Percentiles rank a stretch among this genome's conserved stretches.
These are phyloP conservation scores for Ceratocystis ficicola DNA, from an alignment of 2,329 filamentous ascomycete species.

Conservation along the genomic window DNA sequence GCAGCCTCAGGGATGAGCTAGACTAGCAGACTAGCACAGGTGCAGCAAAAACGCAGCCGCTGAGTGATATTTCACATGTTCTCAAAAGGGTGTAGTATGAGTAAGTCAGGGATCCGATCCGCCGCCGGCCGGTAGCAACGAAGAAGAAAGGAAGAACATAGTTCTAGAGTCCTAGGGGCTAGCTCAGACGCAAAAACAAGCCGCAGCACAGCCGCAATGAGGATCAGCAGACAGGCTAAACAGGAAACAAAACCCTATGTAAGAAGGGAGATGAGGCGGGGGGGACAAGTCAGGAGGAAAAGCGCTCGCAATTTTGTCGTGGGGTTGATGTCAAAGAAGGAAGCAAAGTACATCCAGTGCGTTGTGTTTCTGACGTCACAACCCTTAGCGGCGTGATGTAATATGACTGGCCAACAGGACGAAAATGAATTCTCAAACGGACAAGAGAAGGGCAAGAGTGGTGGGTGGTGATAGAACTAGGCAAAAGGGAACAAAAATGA, in stretches of 20 bases:
- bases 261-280: not conserved
- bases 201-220: slow-evolving; percentile 8
- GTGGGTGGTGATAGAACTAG: too few species aligned
- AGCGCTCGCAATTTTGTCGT: not conserved
- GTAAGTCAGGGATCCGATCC: not conserved
- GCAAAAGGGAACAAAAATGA: too few species aligned
- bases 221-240: slow-evolving; percentile 4
- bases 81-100: not conserved
- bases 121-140: not conserved
- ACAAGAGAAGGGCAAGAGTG: too few species aligned
- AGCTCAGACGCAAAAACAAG: not conserved
- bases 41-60: not conserved
- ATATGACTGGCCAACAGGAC: too few species aligned
- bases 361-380: not conserved
- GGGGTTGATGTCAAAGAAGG: not conserved
- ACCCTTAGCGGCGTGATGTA: too few species aligned
- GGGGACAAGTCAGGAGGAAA: not conserved
- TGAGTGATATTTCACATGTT: slow-evolving; percentile 1
- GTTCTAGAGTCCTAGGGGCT: too few species aligned
- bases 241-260: slow-evolving; percentile 3
- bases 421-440: too few species aligned
- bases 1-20: not conserved
- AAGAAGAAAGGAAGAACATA: not conserved
- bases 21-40: not conserved
- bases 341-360: not conserved